Evolutionary conservation across 257 asterid species (phyloP).

Genomic region (Parsonsia alboflavescens): DNA sequence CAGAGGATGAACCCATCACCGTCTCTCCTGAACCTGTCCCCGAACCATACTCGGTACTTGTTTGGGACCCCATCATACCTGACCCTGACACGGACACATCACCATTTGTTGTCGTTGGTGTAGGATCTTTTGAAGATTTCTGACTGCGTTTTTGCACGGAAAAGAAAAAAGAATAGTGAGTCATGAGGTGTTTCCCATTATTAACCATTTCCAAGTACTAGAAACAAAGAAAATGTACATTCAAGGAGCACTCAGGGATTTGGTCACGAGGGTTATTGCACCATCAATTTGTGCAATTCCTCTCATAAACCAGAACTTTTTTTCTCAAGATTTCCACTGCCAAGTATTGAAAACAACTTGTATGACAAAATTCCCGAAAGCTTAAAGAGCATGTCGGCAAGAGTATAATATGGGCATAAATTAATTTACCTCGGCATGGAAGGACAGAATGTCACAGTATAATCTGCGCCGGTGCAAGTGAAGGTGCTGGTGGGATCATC

Average conservation of each 20-base stretch:
- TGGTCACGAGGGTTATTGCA: constrained; percentile 5
- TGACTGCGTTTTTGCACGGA: constrained; percentile 47
- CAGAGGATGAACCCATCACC: constrained; percentile 16
- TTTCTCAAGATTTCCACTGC: neutral
- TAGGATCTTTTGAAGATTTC: constrained; percentile 73
- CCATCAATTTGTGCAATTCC: neutral
- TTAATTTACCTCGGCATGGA: constrained; percentile 63
- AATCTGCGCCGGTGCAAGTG: constrained; percentile 87
- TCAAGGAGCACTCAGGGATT: neutral
- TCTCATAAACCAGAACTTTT: neutral
- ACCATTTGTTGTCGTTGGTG: constrained; percentile 38
- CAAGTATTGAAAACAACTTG: neutral
- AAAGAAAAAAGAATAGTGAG: neutral
- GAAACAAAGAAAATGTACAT: neutral
- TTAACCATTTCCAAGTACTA: too few relatives aligned
- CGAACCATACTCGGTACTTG: constrained; percentile 23
- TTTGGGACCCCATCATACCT: constrained; percentile 21
- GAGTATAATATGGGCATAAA: neutral
- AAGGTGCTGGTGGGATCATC: constrained; percentile 96
- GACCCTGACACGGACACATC: constrained; percentile 30
- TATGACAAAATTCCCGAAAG: neutral
- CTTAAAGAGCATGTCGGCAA: neutral
- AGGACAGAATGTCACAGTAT: constrained; percentile 82
- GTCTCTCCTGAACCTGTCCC: constrained; percentile 11
- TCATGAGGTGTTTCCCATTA: too few relatives aligned